phyloP scores from a whole-genome alignment of 2,329 filamentous ascomycete species.

The Teratosphaeria pseudoeucalypti region DNA sequence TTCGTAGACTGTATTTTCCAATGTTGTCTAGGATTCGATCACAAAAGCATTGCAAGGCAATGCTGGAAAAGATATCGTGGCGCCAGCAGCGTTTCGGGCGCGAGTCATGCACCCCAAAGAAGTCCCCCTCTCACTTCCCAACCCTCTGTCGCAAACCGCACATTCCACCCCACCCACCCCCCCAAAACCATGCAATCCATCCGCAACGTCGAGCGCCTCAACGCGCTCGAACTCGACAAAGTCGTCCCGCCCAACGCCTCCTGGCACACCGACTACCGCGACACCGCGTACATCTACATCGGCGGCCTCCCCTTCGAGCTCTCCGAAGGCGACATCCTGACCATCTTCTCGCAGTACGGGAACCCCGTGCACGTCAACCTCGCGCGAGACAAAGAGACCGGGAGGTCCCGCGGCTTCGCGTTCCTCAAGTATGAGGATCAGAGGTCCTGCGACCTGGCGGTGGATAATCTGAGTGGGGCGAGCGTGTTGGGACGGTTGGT shows the following conservation, averaged over 20 bases:
- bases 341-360: slow-evolving; percentile 94
- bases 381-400: slow-evolving; percentile 87
- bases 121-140: background rate
- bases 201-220: slow-evolving; percentile 81
- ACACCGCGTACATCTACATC: slow-evolving; percentile 94
- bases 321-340: slow-evolving; percentile 88
- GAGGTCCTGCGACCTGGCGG: slow-evolving; percentile 85
- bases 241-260: slow-evolving; percentile 77
- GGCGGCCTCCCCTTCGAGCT: slow-evolving; percentile 87
- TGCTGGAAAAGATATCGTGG: too few species aligned
- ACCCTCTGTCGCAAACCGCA: background rate
- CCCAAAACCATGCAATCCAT: slow-evolving; percentile 71
- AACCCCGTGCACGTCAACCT: slow-evolving; percentile 91
- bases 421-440: slow-evolving; percentile 99
- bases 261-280: slow-evolving; percentile 95
- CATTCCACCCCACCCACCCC: background rate
- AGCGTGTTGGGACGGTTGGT: slow-evolving; percentile 70
- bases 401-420: slow-evolving; percentile 86
- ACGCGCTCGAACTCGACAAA: slow-evolving; percentile 87
- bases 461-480: slow-evolving; percentile 87
- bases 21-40: too few species aligned
- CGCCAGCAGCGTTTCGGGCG: background rate
- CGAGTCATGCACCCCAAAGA: background rate
- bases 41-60: too few species aligned
- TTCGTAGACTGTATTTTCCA: background rate